These are phyloP conservation scores for Phialophora expanda DNA, from an alignment of 2,329 filamentous ascomycete genomes.

Conservation along the genomic window DNA sequence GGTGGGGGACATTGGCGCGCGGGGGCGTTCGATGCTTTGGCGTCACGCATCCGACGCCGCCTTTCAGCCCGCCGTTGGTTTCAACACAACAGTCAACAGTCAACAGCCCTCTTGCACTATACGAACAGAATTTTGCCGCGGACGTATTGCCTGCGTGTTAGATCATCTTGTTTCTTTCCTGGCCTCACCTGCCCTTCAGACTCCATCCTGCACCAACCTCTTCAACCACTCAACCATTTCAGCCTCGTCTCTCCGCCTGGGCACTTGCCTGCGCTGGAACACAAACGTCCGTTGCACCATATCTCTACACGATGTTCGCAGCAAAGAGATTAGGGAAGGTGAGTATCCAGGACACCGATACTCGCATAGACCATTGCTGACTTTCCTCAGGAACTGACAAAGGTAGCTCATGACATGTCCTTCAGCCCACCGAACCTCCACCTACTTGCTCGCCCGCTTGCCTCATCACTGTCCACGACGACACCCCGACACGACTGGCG, in stretches of 20 bases:
- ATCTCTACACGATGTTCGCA: slow-evolving; percentile 54
- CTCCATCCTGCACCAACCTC: neutral
- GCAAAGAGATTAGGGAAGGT: slow-evolving; percentile 56
- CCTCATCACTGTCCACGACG: neutral
- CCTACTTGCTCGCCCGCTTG: neutral
- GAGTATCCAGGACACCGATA: slow-evolving; percentile 26
- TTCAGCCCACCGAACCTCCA: neutral
- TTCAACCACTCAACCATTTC: slow-evolving; percentile 4
- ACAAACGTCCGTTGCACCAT: neutral
- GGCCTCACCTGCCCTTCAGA: neutral
- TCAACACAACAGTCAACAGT: neutral
- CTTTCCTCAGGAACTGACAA: slow-evolving; percentile 57
- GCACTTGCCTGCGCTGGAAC: slow-evolving; percentile 1
- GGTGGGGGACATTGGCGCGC: neutral
- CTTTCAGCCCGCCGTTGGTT: neutral
- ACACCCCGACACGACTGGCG: neutral
- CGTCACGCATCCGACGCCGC: neutral
- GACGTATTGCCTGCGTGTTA: neutral
- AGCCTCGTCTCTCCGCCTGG: slow-evolving; percentile 11
- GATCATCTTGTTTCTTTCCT: neutral
- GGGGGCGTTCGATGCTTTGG: neutral
- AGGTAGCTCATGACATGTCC: slow-evolving; percentile 49
- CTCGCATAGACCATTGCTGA: neutral
- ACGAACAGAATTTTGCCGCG: neutral
- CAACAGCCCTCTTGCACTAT: neutral